Evolutionary conservation across 2,329 filamentous ascomycete species (phyloP), one percentile per base, ranked within the genome.

Genomic region (Ambrosiella beaveri): DNA sequence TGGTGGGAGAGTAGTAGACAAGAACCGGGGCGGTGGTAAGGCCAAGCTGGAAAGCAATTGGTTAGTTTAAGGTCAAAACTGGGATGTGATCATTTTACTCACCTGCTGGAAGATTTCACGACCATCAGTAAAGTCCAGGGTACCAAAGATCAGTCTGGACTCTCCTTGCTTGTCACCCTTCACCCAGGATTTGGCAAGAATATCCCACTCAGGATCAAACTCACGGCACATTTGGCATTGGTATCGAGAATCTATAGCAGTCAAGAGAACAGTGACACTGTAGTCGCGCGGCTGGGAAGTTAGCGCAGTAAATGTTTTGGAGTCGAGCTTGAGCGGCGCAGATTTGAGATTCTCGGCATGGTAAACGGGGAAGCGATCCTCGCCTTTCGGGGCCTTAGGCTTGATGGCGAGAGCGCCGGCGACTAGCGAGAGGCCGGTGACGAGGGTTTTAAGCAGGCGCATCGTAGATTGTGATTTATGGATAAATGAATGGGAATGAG

Each of bases 1-100:
- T 72, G 4, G 90, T 96, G 27, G 62, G 88, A 62, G 81, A 87
- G 75, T 93, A 97, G 63, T 95, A 74, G 50, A 96, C 74, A 49
- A 98, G 77, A 44, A 97, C 85, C 1, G 93, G 93, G 6, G 93
- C 93, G 52, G 91, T 96, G 82, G 95, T 88, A 47, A 98, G 82
- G 71, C 86, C 84, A 64, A 97, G 79, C 91, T 97, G 64, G 11
- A 45, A 44, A 40, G 7, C 12, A 19, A 40, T 6, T 44, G n/a
- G 41, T 59, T 56, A 56, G 44, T 41, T 5, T 45, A 15, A 27
- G 8, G 44, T 4, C 39, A 60, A 17, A n/a, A 2, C 13, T n/a
- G 44, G 27, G 44, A 57, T 12, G 9, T 11, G 11, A 9, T 35
- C 17, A 13, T 8, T 35, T 37, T 12, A 40, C 76, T 63, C 75